phyloP scores from a whole-genome alignment of 1,284 basidiomycete species.

The Cryptococcus maquisensis region DNA sequence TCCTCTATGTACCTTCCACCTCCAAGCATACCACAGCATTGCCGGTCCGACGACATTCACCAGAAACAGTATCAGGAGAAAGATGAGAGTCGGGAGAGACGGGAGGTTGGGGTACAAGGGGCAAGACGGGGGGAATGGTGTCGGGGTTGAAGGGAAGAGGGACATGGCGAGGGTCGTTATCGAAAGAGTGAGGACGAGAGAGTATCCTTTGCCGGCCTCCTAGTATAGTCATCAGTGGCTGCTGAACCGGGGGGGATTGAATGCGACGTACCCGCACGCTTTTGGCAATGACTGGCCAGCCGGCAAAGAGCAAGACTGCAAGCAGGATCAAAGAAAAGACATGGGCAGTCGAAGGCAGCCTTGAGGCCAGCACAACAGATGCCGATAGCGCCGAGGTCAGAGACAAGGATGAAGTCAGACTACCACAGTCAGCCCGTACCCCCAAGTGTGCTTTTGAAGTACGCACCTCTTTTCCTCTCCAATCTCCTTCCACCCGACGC shows the following conservation, averaged over 20 bases:
- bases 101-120: neutral
- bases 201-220: constrained; percentile 36
- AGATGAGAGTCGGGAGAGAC: constrained; percentile 19
- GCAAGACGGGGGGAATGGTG: neutral
- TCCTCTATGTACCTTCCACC: constrained; percentile 39
- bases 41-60: constrained; percentile 38
- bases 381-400: constrained; percentile 93
- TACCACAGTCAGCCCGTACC: constrained; percentile 36
- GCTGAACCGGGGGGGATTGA: neutral
- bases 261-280: constrained; percentile 62
- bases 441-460: neutral
- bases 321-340: constrained; percentile 89
- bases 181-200: constrained; percentile 30
- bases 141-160: constrained; percentile 17
- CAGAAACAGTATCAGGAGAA: constrained; percentile 21
- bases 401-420: constrained; percentile 81
- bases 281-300: constrained; percentile 77
- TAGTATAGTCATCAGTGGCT: neutral
- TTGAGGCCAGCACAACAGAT: constrained; percentile 88
- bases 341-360: constrained; percentile 72
- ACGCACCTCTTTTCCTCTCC: constrained; percentile 12
- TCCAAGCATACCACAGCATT: constrained; percentile 41
- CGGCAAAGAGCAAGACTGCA: constrained; percentile 76
- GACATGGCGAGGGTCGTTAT: constrained; percentile 31
- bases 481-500: constrained; percentile 3